phyloP scores from a whole-genome alignment of 2,329 filamentous ascomycete genomes.

The Epichloe scottii region DNA sequence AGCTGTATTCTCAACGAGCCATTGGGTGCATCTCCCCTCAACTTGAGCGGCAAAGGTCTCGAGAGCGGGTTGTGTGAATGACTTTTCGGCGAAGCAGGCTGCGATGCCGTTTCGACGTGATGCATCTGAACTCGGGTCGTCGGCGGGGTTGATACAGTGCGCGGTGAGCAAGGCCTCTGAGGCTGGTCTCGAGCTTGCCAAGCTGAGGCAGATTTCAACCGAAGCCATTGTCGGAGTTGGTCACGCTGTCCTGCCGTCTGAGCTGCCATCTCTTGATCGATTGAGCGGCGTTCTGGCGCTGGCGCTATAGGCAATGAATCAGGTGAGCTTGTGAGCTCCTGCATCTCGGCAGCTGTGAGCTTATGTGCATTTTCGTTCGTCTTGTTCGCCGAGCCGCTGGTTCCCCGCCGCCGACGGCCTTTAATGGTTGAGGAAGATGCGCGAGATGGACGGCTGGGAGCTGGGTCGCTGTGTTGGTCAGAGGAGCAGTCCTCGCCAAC shows the following conservation, averaged over 20 bases:
- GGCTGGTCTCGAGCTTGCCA: constrained; percentile 12
- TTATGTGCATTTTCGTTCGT: constrained; percentile 34
- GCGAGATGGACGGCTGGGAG: not conserved
- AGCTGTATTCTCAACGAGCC: constrained; percentile 4
- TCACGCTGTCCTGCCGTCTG: constrained; percentile 17
- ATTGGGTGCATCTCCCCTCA: constrained; percentile 22
- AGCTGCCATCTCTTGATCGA: constrained; percentile 18
- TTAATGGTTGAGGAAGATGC: constrained; percentile 4
- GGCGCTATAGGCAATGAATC: constrained; percentile 44
- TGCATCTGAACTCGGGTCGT: constrained; percentile 25
- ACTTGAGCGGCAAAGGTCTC: constrained; percentile 31
- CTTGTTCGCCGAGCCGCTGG: constrained; percentile 19
- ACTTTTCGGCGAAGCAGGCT: constrained; percentile 26
- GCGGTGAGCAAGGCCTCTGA: constrained; percentile 21
- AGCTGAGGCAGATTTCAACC: not conserved
- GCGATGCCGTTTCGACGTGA: constrained; percentile 12
- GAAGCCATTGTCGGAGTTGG: not conserved
- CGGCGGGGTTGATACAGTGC: constrained; percentile 42
- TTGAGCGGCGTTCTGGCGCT: constrained; percentile 20
- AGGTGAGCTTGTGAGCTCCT: constrained; percentile 42
- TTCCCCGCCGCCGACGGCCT: constrained; percentile 12
- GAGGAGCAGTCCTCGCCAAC: not conserved
- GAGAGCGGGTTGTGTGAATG: constrained; percentile 36
- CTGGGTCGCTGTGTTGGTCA: not conserved
- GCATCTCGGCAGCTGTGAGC: constrained; percentile 45